Evolutionary conservation across 768 basidiomycete genomes (phyloP).

Genomic region (Paxillus ammoniavirescens): DNA sequence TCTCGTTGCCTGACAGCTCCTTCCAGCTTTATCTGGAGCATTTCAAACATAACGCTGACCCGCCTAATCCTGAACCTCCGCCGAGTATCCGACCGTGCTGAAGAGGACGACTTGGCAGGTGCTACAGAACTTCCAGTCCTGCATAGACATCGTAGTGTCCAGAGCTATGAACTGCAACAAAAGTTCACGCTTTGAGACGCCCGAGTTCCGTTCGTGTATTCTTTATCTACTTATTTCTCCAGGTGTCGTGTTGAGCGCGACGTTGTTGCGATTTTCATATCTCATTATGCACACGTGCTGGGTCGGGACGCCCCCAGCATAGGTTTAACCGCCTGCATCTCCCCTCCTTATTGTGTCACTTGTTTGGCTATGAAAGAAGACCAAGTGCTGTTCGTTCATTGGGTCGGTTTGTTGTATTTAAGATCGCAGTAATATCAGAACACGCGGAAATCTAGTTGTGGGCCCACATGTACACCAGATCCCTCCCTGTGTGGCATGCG

Average conservation of each 20-base stretch:
- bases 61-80: conserved; percentile 35
- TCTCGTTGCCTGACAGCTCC: neutral
- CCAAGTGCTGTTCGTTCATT: neutral
- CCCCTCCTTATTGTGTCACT: neutral
- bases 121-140: neutral
- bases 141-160: neutral
- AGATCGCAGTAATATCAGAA: neutral
- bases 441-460: neutral
- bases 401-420: neutral
- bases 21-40: conserved; percentile 36
- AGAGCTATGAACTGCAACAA: neutral
- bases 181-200: neutral
- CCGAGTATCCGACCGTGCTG: conserved; percentile 2
- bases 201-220: neutral
- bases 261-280: neutral
- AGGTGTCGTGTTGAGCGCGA: neutral
- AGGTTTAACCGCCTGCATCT: neutral
- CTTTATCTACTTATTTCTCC: neutral
- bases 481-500: too few species aligned
- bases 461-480: too few species aligned
- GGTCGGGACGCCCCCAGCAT: neutral
- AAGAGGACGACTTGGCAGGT: neutral
- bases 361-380: neutral
- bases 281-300: neutral
- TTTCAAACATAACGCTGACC: conserved; percentile 31